phyloP scores from a whole-genome alignment of 495 filamentous ascomycete species.

The Penicillium canescens region DNA sequence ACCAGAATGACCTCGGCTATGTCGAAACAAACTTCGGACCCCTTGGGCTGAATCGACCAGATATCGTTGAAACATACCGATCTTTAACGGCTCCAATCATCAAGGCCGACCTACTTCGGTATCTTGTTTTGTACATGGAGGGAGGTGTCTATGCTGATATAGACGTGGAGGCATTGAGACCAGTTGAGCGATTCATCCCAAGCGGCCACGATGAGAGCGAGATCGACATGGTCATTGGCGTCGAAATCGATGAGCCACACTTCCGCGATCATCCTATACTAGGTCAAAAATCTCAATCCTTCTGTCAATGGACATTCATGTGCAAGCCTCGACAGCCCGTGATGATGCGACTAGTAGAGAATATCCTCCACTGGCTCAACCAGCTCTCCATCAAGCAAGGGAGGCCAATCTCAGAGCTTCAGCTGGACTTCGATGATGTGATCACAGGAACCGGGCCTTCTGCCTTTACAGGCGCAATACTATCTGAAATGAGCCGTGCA shows the following conservation, averaged over 20 bases:
- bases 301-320: slow-evolving; percentile 72
- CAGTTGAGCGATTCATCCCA: slow-evolving; percentile 46
- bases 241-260: slow-evolving; percentile 65
- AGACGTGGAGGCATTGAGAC: slow-evolving; percentile 47
- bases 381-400: slow-evolving; percentile 53
- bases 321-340: slow-evolving; percentile 61
- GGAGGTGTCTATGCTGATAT: slow-evolving; percentile 54
- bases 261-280: slow-evolving; percentile 61
- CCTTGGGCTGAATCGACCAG: slow-evolving; percentile 56
- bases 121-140: slow-evolving; percentile 53
- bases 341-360: slow-evolving; percentile 61
- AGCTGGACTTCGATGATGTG: slow-evolving; percentile 67
- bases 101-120: slow-evolving; percentile 53
- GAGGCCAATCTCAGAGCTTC: slow-evolving; percentile 50
- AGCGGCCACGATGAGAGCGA: slow-evolving; percentile 43
- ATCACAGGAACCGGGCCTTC: slow-evolving; percentile 67
- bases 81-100: slow-evolving; percentile 59
- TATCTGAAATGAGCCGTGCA: slow-evolving; percentile 55
- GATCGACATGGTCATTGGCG: slow-evolving; percentile 61
- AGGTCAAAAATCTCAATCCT: slow-evolving; percentile 59
- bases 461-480: slow-evolving; percentile 60
- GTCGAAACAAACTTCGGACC: slow-evolving; percentile 60
- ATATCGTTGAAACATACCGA: slow-evolving; percentile 60
- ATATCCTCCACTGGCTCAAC: slow-evolving; percentile 60
- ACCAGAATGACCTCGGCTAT: slow-evolving; percentile 58